phyloP scores from a whole-genome alignment of 495 filamentous ascomycete species.

The Penicillium samsonianum region DNA sequence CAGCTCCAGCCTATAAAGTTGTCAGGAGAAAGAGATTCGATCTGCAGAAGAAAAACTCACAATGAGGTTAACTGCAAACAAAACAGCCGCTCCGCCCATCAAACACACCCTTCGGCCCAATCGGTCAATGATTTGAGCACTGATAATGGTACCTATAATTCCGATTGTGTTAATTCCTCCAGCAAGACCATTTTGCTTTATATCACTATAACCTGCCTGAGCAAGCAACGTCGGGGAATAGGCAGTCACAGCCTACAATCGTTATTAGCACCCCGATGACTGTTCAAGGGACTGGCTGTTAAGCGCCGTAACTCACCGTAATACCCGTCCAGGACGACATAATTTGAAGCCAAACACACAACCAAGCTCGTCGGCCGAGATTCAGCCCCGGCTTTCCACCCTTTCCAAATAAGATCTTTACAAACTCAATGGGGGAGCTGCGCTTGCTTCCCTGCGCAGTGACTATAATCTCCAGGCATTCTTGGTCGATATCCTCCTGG shows the following conservation, averaged over 20 bases:
- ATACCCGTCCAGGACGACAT: conserved; percentile 56
- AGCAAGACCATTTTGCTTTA: conserved; percentile 51
- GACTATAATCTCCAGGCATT: conserved; percentile 46
- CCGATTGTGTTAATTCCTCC: conserved; percentile 57
- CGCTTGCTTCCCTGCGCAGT: conserved; percentile 32
- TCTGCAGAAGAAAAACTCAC: conserved; percentile 18
- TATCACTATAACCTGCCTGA: conserved; percentile 45
- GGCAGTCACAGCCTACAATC: conserved; percentile 40
- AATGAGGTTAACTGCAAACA: conserved; percentile 39
- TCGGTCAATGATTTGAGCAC: conserved; percentile 54
- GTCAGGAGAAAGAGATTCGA: not conserved
- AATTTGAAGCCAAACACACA: conserved; percentile 56
- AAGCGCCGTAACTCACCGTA: conserved; percentile 34
- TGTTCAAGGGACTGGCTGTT: not conserved
- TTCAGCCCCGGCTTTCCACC: conserved; percentile 34
- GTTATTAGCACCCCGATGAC: conserved; percentile 12
- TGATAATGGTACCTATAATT: conserved; percentile 55
- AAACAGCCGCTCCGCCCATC: conserved; percentile 37
- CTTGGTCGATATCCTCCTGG: conserved; percentile 34
- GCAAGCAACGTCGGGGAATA: conserved; percentile 44
- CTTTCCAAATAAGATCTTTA: conserved; percentile 35
- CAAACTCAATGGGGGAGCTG: conserved; percentile 44
- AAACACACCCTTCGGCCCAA: conserved; percentile 49
- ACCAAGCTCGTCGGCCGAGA: conserved; percentile 47
- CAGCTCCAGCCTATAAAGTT: conserved; percentile 31